Percentiles rank a stretch among this genome's conserved stretches.
These are phyloP conservation scores for Prunus yedoensis DNA, from an alignment of 331 rosid species.

Conservation along the genomic window DNA sequence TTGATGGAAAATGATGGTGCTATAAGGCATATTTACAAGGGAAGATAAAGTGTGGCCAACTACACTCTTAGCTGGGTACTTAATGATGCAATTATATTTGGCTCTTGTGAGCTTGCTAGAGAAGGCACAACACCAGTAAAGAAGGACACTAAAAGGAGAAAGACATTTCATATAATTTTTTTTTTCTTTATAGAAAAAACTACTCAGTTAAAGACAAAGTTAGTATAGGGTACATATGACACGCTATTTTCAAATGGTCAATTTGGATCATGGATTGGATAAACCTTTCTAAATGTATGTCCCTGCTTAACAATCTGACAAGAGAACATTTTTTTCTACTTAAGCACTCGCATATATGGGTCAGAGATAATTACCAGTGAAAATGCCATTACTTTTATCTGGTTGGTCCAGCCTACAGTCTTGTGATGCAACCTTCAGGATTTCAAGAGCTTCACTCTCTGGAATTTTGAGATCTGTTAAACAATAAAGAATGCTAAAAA, in stretches of 20 bases:
- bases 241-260: background rate
- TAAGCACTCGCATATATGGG: no score
- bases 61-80: background rate
- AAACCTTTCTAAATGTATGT: background rate
- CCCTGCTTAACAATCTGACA: background rate
- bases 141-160: background rate
- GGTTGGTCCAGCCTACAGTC: slow-evolving; percentile 47
- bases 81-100: background rate
- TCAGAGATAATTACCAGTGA: slow-evolving; percentile 44
- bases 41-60: background rate
- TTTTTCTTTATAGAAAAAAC: background rate
- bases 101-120: background rate
- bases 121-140: background rate
- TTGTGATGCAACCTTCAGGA: slow-evolving; percentile 56
- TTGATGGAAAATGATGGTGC: background rate
- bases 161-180: background rate
- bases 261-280: background rate
- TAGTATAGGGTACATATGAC: background rate
- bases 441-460: slow-evolving; percentile 62
- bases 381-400: slow-evolving; percentile 33
- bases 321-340: background rate
- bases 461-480: slow-evolving; percentile 60
- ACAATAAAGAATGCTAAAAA: slow-evolving; percentile 13
- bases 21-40: background rate
- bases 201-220: background rate